Base-by-base conservation (phyloP, 225 moss, liverwort and hornwort species). In the Asterella californica region DNA sequence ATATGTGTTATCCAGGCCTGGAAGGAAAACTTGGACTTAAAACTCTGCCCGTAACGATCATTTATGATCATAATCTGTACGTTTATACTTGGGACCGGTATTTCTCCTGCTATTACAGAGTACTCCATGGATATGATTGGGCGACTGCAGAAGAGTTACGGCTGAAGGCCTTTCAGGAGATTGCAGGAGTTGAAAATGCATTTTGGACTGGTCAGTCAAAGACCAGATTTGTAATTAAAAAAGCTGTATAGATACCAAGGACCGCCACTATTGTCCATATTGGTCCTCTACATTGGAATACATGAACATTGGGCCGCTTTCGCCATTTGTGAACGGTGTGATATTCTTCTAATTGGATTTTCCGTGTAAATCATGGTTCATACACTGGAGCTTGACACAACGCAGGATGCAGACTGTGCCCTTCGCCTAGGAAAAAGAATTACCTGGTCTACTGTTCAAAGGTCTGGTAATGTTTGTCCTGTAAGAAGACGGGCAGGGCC, bases 171-270 rank as follows among this genome's bases (percentile, higher is more conserved):
- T 32, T 25, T n/a, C n/a, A n/a, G n/a, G n/a, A 18, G 30, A n/a
- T 17, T 74, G 74, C 32, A 30, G 74, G 9, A 33, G 29, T 72
- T 19, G 29, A 19, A 54, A 12, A 54, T 25, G 49, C 74, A 29
- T 52, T 30, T 19, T 52, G 32, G 17, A 30, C 21, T 52, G 74
- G 74, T 74, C 52, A 24, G 0, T 52, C 11, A 29, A 52, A 48
- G 73, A 53, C 53, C 52, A 53, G 30, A 53, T 15, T 27, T n/a
- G 48, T 57, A 33, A 46, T 25, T 59, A 37, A 76, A 30, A 71
- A 33, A 46, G 67, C 29, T 74, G 74, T 74, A 50, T 53, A 74
- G 52, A 74, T 74, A 53, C 52, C 32, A 2, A 27, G 52, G 74
- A 74, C 74, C 52, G 7, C 74, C 32, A 30, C 33, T 52, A 52